phyloP scores from a whole-genome alignment of 192 early-diverging fungal species.

The Backusella tarrabulga region DNA sequence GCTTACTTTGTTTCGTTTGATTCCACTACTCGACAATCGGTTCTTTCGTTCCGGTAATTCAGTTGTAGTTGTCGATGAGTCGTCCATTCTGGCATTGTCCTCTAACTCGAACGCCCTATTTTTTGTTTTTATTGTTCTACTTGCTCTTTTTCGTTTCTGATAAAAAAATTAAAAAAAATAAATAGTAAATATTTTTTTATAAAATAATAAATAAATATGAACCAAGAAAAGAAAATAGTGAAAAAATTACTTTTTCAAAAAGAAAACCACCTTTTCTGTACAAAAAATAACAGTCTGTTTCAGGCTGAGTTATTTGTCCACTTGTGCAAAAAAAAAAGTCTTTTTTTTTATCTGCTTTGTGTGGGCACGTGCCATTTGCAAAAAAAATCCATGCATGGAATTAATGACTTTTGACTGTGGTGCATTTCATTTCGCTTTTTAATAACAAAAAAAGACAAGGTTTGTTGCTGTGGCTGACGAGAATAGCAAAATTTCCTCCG shows the following conservation, averaged over 20 bases:
- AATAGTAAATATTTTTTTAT: neutral
- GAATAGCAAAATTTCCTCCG: neutral
- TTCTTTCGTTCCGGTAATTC: constrained; percentile 28
- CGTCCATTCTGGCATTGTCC: constrained; percentile 26
- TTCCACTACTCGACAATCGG: constrained; percentile 9
- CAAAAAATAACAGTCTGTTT: constrained; percentile 8
- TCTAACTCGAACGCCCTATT: neutral
- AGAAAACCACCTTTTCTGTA: neutral
- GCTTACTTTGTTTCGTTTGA: constrained; percentile 29
- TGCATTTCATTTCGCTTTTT: neutral
- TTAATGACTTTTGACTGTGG: neutral
- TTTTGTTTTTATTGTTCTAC: neutral
- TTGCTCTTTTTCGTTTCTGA: neutral
- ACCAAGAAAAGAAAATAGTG: neutral
- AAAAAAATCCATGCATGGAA: neutral
- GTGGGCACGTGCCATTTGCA: neutral
- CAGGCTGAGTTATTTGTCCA: neutral
- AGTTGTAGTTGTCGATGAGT: constrained; percentile 21
- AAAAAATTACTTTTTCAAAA: neutral
- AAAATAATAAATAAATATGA: neutral
- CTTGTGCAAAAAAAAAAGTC: neutral
- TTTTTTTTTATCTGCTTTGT: neutral
- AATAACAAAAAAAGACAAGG: neutral
- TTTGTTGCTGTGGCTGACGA: neutral
- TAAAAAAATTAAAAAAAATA: neutral